Evolutionary conservation across 176 grass and related monocot genomes (phyloP), one percentile per base, ranked within the genome.

Genomic region (Oryza meyeriana): DNA sequence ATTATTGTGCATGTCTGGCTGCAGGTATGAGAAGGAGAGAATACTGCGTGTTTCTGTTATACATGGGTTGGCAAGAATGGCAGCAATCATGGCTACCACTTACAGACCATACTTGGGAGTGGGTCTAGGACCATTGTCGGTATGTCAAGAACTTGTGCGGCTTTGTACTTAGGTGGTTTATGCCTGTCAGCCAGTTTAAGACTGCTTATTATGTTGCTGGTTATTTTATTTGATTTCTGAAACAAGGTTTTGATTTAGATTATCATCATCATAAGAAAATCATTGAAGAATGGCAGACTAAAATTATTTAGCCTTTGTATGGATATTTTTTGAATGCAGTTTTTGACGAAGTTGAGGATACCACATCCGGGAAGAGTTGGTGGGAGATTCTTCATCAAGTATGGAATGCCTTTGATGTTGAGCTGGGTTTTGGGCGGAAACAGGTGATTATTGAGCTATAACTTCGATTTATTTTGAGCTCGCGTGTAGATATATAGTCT

Each of bases 11-110:
- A 59, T 50, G 69, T 88, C 84, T 61, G 32, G 59, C 36, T 90
- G 76, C 45, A 99, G 96, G 48, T 99, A 99, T 86, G 96, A 99
- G 78, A 84, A 86, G 17, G 93, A 99, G 80, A 93, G 96, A 92
- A 95, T 83, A 69, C 84, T 95, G 16, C 96, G 96, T 52, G 96
- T 99, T 69, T 91, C 96, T 74, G 22, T 99, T 83, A 93, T 99
- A 90, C 92, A 99, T 82, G 96, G 93, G 76, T 90, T 99, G 87
- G 93, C 96, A 85, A 88, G 96, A 85, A 99, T 99, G 96, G 96
- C 96, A 77, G 96, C 96, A 73, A 93, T 90, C 78, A 99, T 99
- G 96, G 96, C 96, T 80, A 87, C 93, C 28, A 99, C 96, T 83
- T 99, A 99, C 29, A 89, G 93, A 72, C 96, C 96, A 76, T 99